phyloP scores from a whole-genome alignment of 768 basidiomycete genomes.

The Scleroderma citrinum region DNA sequence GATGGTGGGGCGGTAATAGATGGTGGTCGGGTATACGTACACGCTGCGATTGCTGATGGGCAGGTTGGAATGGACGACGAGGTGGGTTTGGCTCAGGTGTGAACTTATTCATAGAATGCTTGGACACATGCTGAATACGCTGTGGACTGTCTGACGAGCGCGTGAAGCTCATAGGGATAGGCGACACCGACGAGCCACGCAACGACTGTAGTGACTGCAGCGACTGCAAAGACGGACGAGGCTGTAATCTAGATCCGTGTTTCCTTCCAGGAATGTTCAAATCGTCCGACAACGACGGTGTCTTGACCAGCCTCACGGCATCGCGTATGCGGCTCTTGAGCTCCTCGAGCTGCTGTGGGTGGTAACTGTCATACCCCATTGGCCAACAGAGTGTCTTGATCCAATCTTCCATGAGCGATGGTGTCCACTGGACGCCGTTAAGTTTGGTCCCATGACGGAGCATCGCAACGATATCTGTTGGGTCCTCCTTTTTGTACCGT shows the following conservation, averaged over 20 bases:
- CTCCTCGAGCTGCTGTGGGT: conserved; percentile 36
- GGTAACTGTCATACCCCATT: conserved; percentile 55
- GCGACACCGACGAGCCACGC: not conserved
- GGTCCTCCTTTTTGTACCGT: conserved; percentile 57
- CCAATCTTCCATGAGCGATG: conserved; percentile 51
- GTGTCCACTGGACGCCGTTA: conserved; percentile 51
- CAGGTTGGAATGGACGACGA: not conserved
- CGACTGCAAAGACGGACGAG: conserved; percentile 7
- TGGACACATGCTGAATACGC: not conserved
- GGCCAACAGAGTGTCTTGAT: conserved; percentile 52
- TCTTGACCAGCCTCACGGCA: conserved; percentile 35
- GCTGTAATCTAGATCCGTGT: conserved; percentile 1
- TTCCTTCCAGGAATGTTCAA: conserved; percentile 2
- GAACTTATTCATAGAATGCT: not conserved
- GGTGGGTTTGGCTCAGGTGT: not conserved
- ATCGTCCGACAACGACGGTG: conserved; percentile 9
- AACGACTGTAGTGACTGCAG: conserved; percentile 9
- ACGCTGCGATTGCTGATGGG: not conserved
- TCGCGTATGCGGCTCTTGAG: conserved; percentile 49
- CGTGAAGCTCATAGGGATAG: not conserved
- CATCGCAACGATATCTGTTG: conserved; percentile 60
- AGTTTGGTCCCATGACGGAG: conserved; percentile 54
- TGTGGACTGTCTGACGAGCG: not conserved
- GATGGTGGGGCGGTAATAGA: not conserved
- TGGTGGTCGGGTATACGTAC: not conserved